These are phyloP conservation scores for Teratosphaeria zuluensis DNA, from an alignment of 2,329 filamentous ascomycete species.

Conservation along the genomic window DNA sequence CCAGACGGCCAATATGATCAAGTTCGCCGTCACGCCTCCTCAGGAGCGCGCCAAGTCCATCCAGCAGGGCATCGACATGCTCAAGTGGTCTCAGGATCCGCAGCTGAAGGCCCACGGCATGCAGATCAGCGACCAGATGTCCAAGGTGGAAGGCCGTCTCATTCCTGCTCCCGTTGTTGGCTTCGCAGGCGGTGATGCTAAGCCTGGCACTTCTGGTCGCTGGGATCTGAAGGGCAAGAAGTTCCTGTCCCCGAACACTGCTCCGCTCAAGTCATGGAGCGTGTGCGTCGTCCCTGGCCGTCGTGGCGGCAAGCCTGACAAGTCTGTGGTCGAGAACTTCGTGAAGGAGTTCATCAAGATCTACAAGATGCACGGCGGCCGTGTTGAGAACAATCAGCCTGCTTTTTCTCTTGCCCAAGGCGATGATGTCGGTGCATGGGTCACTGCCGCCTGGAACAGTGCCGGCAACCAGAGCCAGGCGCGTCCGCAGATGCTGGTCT, in stretches of 20 bases:
- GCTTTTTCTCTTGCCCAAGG: slow-evolving; percentile 28
- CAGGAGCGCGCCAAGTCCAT: slow-evolving; percentile 59
- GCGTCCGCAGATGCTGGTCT: slow-evolving; percentile 67
- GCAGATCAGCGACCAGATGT: slow-evolving; percentile 54
- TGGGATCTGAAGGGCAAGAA: slow-evolving; percentile 82
- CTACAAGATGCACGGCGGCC: slow-evolving; percentile 54
- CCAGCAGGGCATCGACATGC: slow-evolving; percentile 53
- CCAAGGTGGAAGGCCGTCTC: slow-evolving; percentile 56
- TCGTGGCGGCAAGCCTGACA: slow-evolving; percentile 35
- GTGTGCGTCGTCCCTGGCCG: slow-evolving; percentile 56
- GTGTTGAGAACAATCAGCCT: slow-evolving; percentile 39
- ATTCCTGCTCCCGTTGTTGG: slow-evolving; percentile 61
- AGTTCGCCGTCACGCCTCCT: slow-evolving; percentile 76
- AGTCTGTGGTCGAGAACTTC: slow-evolving; percentile 41
- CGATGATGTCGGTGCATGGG: slow-evolving; percentile 20
- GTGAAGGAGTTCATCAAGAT: slow-evolving; percentile 51
- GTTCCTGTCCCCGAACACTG: slow-evolving; percentile 57
- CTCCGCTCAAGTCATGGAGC: slow-evolving; percentile 59
- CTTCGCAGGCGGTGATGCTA: slow-evolving; percentile 47
- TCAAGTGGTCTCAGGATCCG: slow-evolving; percentile 59
- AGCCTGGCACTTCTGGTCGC: slow-evolving; percentile 59
- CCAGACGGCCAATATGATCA: slow-evolving; percentile 82
- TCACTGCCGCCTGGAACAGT: slow-evolving; percentile 41
- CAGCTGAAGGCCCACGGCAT: slow-evolving; percentile 67
- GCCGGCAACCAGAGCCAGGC: slow-evolving; percentile 45